Evolutionary conservation across 225 moss, liverwort and hornwort genomes (phyloP).

Genomic region (Sphagnum contortum): DNA sequence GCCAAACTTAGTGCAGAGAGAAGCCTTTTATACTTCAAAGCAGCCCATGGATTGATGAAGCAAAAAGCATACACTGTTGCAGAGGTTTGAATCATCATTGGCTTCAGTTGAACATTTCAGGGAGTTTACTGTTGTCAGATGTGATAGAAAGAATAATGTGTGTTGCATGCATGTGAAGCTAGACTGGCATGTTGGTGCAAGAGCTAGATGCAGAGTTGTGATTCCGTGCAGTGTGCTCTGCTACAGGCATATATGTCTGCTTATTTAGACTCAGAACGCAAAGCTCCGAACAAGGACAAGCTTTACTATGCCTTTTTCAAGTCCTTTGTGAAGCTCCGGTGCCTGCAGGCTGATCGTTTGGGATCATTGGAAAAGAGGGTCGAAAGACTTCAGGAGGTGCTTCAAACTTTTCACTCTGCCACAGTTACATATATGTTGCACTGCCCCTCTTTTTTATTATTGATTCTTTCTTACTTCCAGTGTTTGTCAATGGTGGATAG

Average conservation of each 20-base stretch:
- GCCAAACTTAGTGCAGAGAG: conserved; percentile 54
- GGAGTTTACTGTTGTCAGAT: not conserved
- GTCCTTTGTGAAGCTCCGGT: conserved; percentile 66
- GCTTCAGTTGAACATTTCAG: not conserved
- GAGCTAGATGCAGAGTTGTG: no score
- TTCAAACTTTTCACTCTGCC: not conserved
- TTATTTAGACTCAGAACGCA: conserved; percentile 34
- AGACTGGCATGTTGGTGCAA: no score
- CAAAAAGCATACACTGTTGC: conserved; percentile 61
- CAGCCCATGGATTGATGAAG: conserved; percentile 58
- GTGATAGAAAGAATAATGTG: no score
- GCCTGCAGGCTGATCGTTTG: conserved; percentile 61
- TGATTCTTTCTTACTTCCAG: no score
- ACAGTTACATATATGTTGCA: no score
- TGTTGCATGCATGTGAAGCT: no score
- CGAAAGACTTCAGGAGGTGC: conserved; percentile 63
- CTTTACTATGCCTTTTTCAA: conserved; percentile 64
- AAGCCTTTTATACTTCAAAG: conserved; percentile 57
- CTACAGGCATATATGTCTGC: conserved; percentile 63
- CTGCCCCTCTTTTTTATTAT: no score
- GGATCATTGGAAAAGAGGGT: conserved; percentile 22
- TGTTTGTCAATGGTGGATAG: no score
- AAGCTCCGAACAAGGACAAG: conserved; percentile 29
- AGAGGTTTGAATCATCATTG: conserved; percentile 34
- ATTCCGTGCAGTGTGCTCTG: no score